These are phyloP conservation scores for Xylariaceae sp. DNA, from an alignment of 2,329 filamentous ascomycete genomes.

Conservation along the genomic window DNA sequence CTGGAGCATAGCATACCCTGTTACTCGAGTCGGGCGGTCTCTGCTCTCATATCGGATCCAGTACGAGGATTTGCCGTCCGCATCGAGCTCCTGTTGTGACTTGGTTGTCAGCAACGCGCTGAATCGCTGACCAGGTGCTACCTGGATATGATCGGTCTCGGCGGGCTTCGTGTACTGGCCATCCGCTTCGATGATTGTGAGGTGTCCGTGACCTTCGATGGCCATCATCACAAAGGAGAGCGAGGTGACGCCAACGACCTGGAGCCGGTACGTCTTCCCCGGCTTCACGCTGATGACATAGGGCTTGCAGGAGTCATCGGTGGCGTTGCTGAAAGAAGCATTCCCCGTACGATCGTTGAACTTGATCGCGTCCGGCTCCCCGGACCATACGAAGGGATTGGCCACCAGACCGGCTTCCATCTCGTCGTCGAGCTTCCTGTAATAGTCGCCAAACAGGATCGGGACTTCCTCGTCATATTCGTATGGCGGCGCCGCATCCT, in stretches of 20 bases:
- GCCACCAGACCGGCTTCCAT: constrained; percentile 43
- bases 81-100: constrained; percentile 32
- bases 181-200: constrained; percentile 56
- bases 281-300: constrained; percentile 52
- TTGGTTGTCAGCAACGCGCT: constrained; percentile 49
- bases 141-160: constrained; percentile 41
- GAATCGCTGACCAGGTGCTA: constrained; percentile 54
- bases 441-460: constrained; percentile 50
- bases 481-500: constrained; percentile 43
- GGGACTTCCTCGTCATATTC: constrained; percentile 55
- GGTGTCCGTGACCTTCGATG: constrained; percentile 47
- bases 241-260: constrained; percentile 50
- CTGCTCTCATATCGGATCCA: constrained; percentile 42
- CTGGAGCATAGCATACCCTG: constrained; percentile 41
- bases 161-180: constrained; percentile 44
- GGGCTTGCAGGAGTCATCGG: constrained; percentile 32
- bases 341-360: constrained; percentile 48
- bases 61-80: constrained; percentile 28
- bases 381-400: constrained; percentile 48
- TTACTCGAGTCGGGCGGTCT: constrained; percentile 36
- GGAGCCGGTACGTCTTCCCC: constrained; percentile 52
- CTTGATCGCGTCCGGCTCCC: constrained; percentile 49
- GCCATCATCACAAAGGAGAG: constrained; percentile 47
- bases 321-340: constrained; percentile 26
- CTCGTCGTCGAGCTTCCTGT: constrained; percentile 41